phyloP scores from a whole-genome alignment of 768 basidiomycete species.

The Sistotremastrum suecicum region DNA sequence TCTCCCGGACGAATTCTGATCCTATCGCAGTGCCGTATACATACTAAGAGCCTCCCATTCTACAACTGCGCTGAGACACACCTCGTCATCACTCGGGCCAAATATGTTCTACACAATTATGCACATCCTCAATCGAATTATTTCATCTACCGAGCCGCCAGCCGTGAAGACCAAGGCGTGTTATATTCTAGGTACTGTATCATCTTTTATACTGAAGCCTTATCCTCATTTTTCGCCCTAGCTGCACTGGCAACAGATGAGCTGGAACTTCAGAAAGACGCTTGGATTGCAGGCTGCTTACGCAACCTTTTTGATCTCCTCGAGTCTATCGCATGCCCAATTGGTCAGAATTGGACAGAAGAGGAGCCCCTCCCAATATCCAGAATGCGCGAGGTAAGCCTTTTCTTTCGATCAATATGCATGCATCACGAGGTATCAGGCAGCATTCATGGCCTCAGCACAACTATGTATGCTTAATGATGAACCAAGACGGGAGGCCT shows the following conservation, averaged over 20 bases:
- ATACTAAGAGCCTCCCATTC: slow-evolving; percentile 32
- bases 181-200: slow-evolving; percentile 52
- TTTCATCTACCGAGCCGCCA: slow-evolving; percentile 29
- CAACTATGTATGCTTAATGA: slow-evolving; percentile 60
- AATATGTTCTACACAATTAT: slow-evolving; percentile 44
- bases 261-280: slow-evolving; percentile 45
- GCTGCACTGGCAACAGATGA: slow-evolving; percentile 61
- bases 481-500: slow-evolving; percentile 54
- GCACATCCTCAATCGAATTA: slow-evolving; percentile 50
- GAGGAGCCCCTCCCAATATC: slow-evolving; percentile 50
- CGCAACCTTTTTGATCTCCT: slow-evolving; percentile 37
- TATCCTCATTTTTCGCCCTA: slow-evolving; percentile 16
- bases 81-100: slow-evolving; percentile 15
- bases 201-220: background rate
- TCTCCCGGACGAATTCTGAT: background rate
- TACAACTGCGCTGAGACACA: slow-evolving; percentile 41
- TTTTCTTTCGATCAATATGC: background rate
- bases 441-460: slow-evolving; percentile 59
- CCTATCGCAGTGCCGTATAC: background rate
- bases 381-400: slow-evolving; percentile 47
- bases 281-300: slow-evolving; percentile 58
- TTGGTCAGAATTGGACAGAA: slow-evolving; percentile 35
- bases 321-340: slow-evolving; percentile 35
- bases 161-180: slow-evolving; percentile 50
- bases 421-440: slow-evolving; percentile 25